Conservation (phyloP, 495 filamentous ascomycete species). For the Bacidia gigantensis region DNA sequence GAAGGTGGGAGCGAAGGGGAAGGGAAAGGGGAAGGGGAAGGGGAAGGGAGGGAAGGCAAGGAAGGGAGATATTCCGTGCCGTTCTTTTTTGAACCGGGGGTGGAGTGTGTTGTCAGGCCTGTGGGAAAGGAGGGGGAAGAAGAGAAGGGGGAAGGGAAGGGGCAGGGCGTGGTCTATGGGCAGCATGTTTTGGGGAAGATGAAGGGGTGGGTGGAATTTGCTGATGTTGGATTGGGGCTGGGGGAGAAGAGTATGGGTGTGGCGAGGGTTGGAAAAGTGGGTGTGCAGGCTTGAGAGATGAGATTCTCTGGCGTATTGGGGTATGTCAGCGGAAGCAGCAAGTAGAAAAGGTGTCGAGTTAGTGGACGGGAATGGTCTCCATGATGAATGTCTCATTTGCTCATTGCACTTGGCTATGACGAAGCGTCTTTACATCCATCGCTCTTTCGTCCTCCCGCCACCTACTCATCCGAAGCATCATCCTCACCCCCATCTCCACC, state of each 20-base stretch:
- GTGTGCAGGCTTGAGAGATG: not conserved
- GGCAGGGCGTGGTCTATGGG: slow-evolving; percentile 26
- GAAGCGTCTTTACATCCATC: not conserved
- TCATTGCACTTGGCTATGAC: too few species aligned
- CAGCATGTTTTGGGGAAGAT: slow-evolving; percentile 34
- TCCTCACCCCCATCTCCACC: not conserved
- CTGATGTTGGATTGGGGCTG: not conserved
- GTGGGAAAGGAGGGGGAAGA: slow-evolving; percentile 23
- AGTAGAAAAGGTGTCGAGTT: too few species aligned
- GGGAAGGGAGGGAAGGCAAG: not conserved
- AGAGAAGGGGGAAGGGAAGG: not conserved
- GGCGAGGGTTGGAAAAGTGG: slow-evolving; percentile 18
- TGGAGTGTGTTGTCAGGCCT: slow-evolving; percentile 26
- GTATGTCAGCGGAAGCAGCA: too few species aligned
- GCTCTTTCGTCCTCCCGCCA: not conserved
- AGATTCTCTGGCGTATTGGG: too few species aligned
- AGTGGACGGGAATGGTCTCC: too few species aligned
- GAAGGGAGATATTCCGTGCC: slow-evolving; percentile 29
- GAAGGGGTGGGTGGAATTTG: slow-evolving; percentile 33
- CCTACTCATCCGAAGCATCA: not conserved
- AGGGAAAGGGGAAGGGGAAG: too few species aligned
- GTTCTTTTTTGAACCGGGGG: slow-evolving; percentile 38
- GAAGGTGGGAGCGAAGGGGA: too few species aligned
- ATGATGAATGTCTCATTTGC: too few species aligned
- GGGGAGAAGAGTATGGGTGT: not conserved